Base-by-base conservation (phyloP, 2,329 filamentous ascomycete genomes). In the Epichloe festucae region DNA sequence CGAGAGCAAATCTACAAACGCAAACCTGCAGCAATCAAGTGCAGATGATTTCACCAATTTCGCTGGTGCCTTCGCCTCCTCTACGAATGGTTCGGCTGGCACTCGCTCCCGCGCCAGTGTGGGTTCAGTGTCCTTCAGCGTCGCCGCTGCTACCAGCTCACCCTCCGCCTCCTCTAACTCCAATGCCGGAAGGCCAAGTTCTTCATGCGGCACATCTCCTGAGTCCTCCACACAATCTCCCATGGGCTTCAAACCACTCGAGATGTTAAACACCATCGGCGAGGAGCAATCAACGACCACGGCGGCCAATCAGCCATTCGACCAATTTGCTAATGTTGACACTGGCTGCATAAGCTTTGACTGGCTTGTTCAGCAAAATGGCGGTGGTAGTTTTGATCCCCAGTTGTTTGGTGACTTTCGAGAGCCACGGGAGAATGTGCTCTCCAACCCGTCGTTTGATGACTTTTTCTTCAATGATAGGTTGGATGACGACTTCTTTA, bases 321-420 rank as follows among this genome's bases (percentile, higher is more conserved):
- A 58, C 1, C 62, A 67, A 19, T 65, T 68, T 48, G 55, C 59
- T 42, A 62, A 67, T 23, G 49, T 65, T 3, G 65, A 69, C 27
- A 57, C 78, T 50, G 74, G 76, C 55, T 67, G 73, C 53, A 75
- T 72, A 58, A 78, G 79, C 58, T 75, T 89, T 59, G 84, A 87
- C 64, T 90, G 85, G 79, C 73, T 93, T 48, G 78, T 82, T 40
- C 83, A 85, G 60, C 87, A 94, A 64, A 91, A 89, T 60, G 84
- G 84, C 52, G 87, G 87, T 52, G 87, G 87, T 52, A 82, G 86
- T 56, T 96, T 97, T 61, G 90, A 97, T 55, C 91, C 93, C 0
- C 82, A 93, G 51, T 75, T 97, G 4, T 97, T 96, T 65, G 87
- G 86, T 50, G 87, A 89, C 59, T 97, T 96, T 68, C 84, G 93